A percentile compares a stretch with the other conserved stretches of the same genome.
phyloP scores from a whole-genome alignment of 1,284 basidiomycete genomes.

The Pholiota adiposa region DNA sequence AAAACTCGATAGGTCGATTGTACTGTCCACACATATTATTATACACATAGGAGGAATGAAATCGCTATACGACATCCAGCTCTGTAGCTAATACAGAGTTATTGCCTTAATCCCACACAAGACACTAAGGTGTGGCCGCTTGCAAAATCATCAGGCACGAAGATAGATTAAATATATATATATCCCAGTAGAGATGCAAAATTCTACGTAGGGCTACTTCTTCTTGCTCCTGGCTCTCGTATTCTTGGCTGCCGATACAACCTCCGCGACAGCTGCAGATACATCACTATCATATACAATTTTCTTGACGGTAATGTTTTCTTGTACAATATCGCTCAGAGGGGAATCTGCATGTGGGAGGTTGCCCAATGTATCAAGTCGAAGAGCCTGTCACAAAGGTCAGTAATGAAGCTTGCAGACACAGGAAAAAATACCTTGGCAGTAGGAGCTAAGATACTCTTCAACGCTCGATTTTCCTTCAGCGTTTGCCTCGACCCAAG shows the following conservation, averaged over 20 bases:
- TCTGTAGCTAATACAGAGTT: background rate
- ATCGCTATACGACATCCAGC: slow-evolving; percentile 7
- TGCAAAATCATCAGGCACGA: background rate
- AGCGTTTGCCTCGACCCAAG: slow-evolving; percentile 48
- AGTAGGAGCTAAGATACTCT: slow-evolving; percentile 67
- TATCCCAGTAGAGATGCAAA: background rate
- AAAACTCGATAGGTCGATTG: slow-evolving; percentile 7
- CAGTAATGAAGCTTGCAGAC: background rate
- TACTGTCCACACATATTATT: slow-evolving; percentile 8
- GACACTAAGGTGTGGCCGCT: background rate
- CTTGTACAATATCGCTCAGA: slow-evolving; percentile 62
- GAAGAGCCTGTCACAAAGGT: slow-evolving; percentile 50
- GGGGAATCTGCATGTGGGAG: slow-evolving; percentile 63
- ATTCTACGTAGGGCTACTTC: slow-evolving; percentile 10
- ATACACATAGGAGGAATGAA: slow-evolving; percentile 3
- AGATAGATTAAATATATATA: slow-evolving; percentile 1
- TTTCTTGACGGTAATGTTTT: slow-evolving; percentile 77
- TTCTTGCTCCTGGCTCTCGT: slow-evolving; percentile 53
- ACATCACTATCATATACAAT: slow-evolving; percentile 84
- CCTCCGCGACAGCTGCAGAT: slow-evolving; percentile 40
- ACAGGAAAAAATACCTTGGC: slow-evolving; percentile 57
- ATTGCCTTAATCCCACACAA: background rate
- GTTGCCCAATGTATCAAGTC: slow-evolving; percentile 80
- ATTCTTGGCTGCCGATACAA: slow-evolving; percentile 46
- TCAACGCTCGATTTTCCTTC: slow-evolving; percentile 46